Evolutionary conservation across 202 grass and related monocot genomes (phyloP), one percentile per base, ranked within the genome.

Genomic region (Schoenoplectus triqueter): DNA sequence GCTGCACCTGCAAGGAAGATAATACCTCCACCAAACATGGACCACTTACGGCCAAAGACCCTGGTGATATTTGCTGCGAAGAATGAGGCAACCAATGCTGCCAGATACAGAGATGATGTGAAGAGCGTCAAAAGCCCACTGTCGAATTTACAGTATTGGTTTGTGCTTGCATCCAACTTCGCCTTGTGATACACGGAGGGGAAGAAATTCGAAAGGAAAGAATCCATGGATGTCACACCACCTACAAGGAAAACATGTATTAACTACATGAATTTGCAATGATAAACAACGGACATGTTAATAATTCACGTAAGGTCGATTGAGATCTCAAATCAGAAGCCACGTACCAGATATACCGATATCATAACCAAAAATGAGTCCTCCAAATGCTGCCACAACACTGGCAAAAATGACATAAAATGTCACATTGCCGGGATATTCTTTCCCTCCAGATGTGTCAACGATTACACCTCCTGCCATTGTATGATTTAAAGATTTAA

Each of bases 91-190:
- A 80, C 71, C 31, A 92, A 89, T 49, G 88, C 93, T 2, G 93
- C 83, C 7, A 92, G 66, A 86, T 91, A 91, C 1, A 92, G 88
- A 39, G 91, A 92, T 11, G 91, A 92, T 0, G 93, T 95, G 89
- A 95, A 95, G 2, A 95, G 88, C 2, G 93, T 95, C 21, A 91
- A 84, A 9, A 92, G 69, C 69, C 82, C 88, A 86, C 88, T 90
- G 83, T 95, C 83, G 46, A 95, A 95, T 84, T 95, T 95, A 88
- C 92, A 92, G 78, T 95, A 92, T 62, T 95, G 92, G 84, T 95
- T 92, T 3, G 75, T 77, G 80, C 88, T 88, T 19, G 80, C 83
- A 48, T 7, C 85, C 45, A 61, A 85, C 90, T 86, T 82, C 15
- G 80, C 80, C 63, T 92, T 78, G 6, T 52, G 67, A 64, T 91